Evolutionary conservation across 108 stramenopile genomes (phyloP).

Genomic region (Mediolabrus comicus): DNA sequence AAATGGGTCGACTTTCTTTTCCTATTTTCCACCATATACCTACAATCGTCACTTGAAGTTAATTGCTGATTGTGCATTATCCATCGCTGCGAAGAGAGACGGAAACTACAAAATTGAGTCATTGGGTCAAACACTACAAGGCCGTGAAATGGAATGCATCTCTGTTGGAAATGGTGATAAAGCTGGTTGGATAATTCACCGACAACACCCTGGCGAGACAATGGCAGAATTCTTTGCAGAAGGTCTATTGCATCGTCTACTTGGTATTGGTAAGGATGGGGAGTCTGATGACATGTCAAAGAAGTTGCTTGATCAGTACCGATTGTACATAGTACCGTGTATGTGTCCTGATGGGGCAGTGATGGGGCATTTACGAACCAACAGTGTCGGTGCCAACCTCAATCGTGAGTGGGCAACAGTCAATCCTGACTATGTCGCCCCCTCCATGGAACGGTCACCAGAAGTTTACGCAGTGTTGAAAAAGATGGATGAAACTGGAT

Average conservation of each 20-base stretch:
- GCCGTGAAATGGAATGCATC: conserved; percentile 80
- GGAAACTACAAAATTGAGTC: conserved; percentile 48
- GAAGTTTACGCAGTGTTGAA: conserved; percentile 79
- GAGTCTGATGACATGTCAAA: conserved; percentile 52
- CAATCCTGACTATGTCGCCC: conserved; percentile 64
- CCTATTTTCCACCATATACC: conserved; percentile 76
- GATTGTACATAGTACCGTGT: conserved; percentile 83
- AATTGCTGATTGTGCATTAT: conserved; percentile 48
- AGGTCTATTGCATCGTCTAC: conserved; percentile 66
- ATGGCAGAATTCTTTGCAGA: conserved; percentile 84
- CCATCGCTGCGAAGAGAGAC: background rate
- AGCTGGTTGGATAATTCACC: conserved; percentile 78
- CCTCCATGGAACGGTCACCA: conserved; percentile 73
- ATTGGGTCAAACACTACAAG: conserved; percentile 71
- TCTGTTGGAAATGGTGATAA: conserved; percentile 58
- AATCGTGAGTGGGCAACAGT: conserved; percentile 90
- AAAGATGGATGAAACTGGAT: conserved; percentile 81
- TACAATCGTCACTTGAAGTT: conserved; percentile 73
- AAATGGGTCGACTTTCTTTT: conserved; percentile 61
- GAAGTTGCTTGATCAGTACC: conserved; percentile 51
- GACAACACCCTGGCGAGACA: conserved; percentile 86
- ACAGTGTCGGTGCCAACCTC: conserved; percentile 81
- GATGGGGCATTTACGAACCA: conserved; percentile 81
- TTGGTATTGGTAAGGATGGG: conserved; percentile 45
- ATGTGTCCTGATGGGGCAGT: conserved; percentile 90